Base-by-base conservation (phyloP, 2,329 filamentous ascomycete genomes). In the Curvularia spicifera region DNA sequence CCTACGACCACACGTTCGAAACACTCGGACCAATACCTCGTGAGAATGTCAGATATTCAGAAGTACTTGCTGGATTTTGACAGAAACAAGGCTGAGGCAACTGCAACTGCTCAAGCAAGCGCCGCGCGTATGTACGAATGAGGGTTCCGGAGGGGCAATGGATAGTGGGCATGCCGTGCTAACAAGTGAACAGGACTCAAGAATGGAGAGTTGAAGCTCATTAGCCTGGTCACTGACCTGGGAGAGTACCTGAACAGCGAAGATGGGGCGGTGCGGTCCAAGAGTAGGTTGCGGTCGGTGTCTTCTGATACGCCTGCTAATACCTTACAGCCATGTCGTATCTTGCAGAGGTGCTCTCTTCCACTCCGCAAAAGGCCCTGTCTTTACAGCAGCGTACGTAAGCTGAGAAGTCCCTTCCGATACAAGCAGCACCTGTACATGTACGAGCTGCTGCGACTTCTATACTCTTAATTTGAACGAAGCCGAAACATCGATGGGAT, bases 171-270 rank as follows among this genome's bases (percentile, higher is more conserved):
- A 20, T 52, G 31, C 47, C 53, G 63, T 53, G 57, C 43, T 54
- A 57, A 57, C 47, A 55, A 8, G 64, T 69, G 64, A 49, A 39
- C 59, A 88, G 85, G 83, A 72, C 78, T 90, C 59, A 83, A 87
- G 70, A 80, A 75, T 66, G 86, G 84, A 64, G 79, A 88, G 66
- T 78, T 84, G 51, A 88, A 85, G 65, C 79, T 90, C 33, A 80
- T 89, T 55, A 82, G 84, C 53, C 76, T 89, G 49, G 84, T 90
- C 53, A 85, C 88, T 69, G 86, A 85, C 44, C 78, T 89, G 31
- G 85, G 85, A 20, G 86, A 88, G 72, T 89, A 89, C 66, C 83
- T 90, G 69, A 89, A 88, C 65, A 85, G 87, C 72, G 86, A 89
- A 67, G 86, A 89, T 76, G 79, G 80, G 22, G 80, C 81, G 13